These are phyloP conservation scores for Rhododendron molle DNA, from an alignment of 148 eudicot species.

Conservation along the genomic window DNA sequence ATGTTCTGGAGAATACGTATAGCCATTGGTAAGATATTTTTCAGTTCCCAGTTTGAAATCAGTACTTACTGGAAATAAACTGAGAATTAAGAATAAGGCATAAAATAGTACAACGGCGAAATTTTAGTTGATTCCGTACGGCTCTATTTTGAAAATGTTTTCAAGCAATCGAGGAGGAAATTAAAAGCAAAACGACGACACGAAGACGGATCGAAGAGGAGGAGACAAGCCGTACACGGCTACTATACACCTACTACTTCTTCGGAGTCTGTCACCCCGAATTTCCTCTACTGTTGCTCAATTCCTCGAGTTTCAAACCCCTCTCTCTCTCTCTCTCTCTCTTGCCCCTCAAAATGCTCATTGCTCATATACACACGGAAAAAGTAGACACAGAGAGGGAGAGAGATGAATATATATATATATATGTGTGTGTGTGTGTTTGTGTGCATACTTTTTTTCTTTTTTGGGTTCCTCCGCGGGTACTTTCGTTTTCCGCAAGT, in stretches of 20 bases:
- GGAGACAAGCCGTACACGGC: not conserved
- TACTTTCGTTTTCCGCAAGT: not conserved
- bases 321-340: not conserved
- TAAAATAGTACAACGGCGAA: not conserved
- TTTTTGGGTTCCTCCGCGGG: not conserved
- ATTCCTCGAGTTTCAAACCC: conserved; percentile 15
- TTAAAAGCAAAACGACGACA: not conserved
- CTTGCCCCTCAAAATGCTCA: conserved; percentile 5
- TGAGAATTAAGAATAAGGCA: not conserved
- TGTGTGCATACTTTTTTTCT: no score
- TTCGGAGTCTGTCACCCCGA: conserved; percentile 6
- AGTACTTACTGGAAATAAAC: not conserved
- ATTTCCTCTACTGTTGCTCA: conserved; percentile 6
- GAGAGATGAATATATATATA: not conserved
- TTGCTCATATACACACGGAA: not conserved
- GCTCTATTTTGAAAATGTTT: not conserved
- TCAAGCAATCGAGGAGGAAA: not conserved
- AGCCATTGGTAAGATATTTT: not conserved
- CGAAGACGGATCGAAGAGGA: conserved; percentile 6
- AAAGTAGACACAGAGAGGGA: not conserved
- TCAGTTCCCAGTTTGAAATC: not conserved
- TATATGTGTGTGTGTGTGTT: no score
- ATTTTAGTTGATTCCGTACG: not conserved
- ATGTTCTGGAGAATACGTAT: not conserved
- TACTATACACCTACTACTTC: not conserved